Base-by-base conservation (phyloP, 495 filamentous ascomycete species). In the Aeminium ludgeri region DNA sequence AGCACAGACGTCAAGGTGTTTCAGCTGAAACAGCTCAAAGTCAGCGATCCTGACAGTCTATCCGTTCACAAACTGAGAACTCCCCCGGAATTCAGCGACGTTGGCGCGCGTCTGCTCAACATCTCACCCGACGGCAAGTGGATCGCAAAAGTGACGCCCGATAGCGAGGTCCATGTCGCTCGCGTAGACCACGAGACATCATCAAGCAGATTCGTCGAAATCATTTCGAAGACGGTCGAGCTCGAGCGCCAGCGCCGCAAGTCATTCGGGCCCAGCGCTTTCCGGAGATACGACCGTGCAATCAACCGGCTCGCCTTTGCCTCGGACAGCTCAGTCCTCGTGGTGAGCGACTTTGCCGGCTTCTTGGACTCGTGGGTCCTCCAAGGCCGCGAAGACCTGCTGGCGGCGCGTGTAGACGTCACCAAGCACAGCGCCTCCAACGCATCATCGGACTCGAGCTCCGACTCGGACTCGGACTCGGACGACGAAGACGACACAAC, bases 301-400 rank as follows among this genome's bases (percentile, higher is more conserved):
- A 74, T 96, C 30, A 80, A 69, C 16, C 73, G 82, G 31, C 60
- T 75, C 13, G 68, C 74, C 0, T 96, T 95, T 57, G 91, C 86
- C 7, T 64, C 75, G 5, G 80, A 91, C 50, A 83, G 83, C 58
- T 72, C 69, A 40, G 70, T 93, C 38, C 56, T 96, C 12, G 81
- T 76, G 6, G 71, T 75, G 11, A 74, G 77, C 27, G 91, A 95
- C 58, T 55, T 96, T 17, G 75, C 77, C 36, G 91, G 91, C 20
- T 80, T 76, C 56, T 68, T 99, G 20, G 86, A 95, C 54, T 82
- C 76, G 11, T 99, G 84, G 76, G 59, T 81, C 3, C 58, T 95
- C 20, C 66, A 72, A 43, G 68, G 65, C 30, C 66, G 66, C 17
- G 62, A 67, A 50, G 66, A 68, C 37, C 38, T 54, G 39, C 59